Evolutionary conservation across 306 rosid genomes (phyloP).

Genomic region (Prunus mume): DNA sequence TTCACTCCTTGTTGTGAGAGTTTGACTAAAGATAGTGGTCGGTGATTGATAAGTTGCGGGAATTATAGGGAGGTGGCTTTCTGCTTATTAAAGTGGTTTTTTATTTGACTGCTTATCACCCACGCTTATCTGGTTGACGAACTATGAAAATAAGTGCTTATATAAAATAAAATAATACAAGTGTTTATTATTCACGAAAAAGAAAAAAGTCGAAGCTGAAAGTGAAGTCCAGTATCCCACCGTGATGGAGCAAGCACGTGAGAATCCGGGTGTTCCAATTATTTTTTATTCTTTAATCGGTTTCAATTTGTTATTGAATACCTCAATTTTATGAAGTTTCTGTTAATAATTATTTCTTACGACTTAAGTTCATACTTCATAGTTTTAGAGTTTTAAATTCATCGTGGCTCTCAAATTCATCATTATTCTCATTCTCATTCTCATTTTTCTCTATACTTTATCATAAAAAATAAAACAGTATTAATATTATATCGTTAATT

Average conservation of each 20-base stretch:
- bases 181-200: background rate
- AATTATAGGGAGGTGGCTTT: background rate
- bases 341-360: too few species aligned
- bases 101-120: background rate
- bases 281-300: too few species aligned
- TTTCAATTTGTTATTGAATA: too few species aligned
- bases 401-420: too few species aligned
- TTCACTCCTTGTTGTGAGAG: background rate
- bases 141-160: background rate
- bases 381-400: too few species aligned
- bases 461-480: accelerated
- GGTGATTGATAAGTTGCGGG: background rate
- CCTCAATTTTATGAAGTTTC: too few species aligned
- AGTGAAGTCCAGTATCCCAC: background rate
- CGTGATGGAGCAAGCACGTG: background rate
- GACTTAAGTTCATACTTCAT: too few species aligned
- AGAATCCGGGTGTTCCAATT: too few species aligned
- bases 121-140: background rate
- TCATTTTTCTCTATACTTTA: too few species aligned
- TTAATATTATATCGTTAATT: too few species aligned
- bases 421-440: accelerated
- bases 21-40: background rate
- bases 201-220: background rate
- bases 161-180: background rate
- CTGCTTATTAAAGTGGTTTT: background rate